Base-by-base conservation (phyloP, 768 basidiomycete genomes). In the Mycena polygramma region DNA sequence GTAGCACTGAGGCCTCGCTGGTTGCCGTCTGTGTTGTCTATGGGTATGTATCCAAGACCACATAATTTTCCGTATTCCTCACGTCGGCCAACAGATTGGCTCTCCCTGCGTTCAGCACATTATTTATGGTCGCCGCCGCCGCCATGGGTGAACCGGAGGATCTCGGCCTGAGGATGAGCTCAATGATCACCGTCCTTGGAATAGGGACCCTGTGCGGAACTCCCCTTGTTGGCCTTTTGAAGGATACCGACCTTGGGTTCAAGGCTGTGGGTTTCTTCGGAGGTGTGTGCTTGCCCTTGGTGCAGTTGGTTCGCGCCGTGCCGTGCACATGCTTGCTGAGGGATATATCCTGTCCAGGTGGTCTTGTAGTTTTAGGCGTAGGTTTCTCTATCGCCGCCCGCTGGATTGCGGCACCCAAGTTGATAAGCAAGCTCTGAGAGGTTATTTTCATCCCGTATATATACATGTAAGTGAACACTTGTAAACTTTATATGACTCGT, bases 161-260 rank as follows among this genome's bases (percentile, higher is more conserved):
- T 43, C 13, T 58, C 57, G 57, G 57, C 8, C 57, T 43, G 17
- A 22, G 57, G 14, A 58, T 58, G 14, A 43, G 57, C 39, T 45
- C 17, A 22, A 13, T 58, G 24, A 58, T 9, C 26, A 58, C 57
- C 24, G 24, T 58, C 41, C 22, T 58, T 26, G 57, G 57, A 24
- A 11, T 58, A 41, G 57, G 57, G 22, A 45, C 41, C 57, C 43
- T 58, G 57, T 43, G 39, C 26, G 57, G 57, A 13, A 41, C 57
- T 7, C 57, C 57, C 39, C 57, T 58, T 15, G 57, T 14, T 4
- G 57, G 57, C 22, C 57, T 58, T 22, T 26, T 57, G 39, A 57
- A 19, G 14, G 39, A 43, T 39, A 57, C 39, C 30, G 30, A 30
- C 30, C 30, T 30, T 30, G 30, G 30, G 30, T 30, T 30, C 30